Evolutionary conservation across 2,329 filamentous ascomycete genomes (phyloP), one percentile per base, ranked within the genome.

Genomic region (Talaromyces sp.): DNA sequence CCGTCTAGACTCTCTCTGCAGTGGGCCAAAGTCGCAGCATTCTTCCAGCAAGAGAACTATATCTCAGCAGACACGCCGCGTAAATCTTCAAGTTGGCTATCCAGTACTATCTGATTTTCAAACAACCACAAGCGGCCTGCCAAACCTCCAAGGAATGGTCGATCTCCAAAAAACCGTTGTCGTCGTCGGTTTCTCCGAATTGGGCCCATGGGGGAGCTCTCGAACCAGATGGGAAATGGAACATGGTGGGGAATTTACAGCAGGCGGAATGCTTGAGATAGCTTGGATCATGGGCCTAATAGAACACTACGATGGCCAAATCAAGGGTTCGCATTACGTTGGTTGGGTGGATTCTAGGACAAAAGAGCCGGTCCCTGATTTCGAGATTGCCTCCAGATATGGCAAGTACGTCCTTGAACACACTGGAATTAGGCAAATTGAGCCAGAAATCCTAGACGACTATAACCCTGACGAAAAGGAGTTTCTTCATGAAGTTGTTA

Each of bases 261-360:
- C 98, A 11, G 95, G 98, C 79, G 95, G 95, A 33, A 98, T 94
- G 73, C 90, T 99, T 67, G 95, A 99, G 81, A 99, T 99, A 94
- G 93, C 95, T 35, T 99, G 95, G 95, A 92, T 99, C 79, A 99
- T 97, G 93, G 95, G 95, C 75, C 87, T 98, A 65, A 98, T 99
- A 83, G 97, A 94, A 85, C 96, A 99, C 80, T 94, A 94, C 77
- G 95, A 99, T 82, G 97, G 97, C 83, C 95, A 99, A 73, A 86
- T 99, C 78, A 98, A 99, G 85, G 79, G 95, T 95, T 75, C 87
- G 82, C 90, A 90, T 69, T 98, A 99, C 82, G 92, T 94, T 70
- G 95, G 95, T 71, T 99, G 83, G 93, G 95, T 99, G 66, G 95
- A 99, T 75, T 85, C 88, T 75, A 98, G 98, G 86, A 89, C 92